Evolutionary conservation across 257 asterid genomes (phyloP).

Genomic region (Galeopsis tetrahit): DNA sequence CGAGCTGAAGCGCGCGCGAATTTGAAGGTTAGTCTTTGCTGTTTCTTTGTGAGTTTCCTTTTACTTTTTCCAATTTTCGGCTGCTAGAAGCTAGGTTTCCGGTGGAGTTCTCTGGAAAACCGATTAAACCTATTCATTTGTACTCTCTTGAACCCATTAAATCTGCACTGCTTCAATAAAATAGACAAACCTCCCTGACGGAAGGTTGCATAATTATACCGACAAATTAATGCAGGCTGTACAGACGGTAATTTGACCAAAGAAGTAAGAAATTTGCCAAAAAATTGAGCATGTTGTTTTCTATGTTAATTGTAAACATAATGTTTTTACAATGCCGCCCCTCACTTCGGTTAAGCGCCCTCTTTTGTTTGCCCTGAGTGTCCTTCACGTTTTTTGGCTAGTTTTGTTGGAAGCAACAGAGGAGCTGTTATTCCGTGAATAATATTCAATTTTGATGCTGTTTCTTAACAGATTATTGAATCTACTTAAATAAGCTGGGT

Average conservation of each 20-base stretch:
- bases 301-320: not conserved
- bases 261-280: not conserved
- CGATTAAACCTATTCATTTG: not conserved
- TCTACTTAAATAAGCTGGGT: constrained; percentile 13
- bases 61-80: not conserved
- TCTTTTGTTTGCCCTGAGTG: not conserved
- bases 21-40: not conserved
- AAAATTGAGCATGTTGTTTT: not conserved
- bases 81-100: not conserved
- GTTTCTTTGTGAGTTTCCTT: not conserved
- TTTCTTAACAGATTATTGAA: constrained; percentile 12
- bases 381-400: not conserved
- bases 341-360: not conserved
- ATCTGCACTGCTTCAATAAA: not conserved
- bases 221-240: not conserved
- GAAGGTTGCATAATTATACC: not conserved
- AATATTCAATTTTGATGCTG: not conserved
- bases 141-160: not conserved
- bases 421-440: constrained; percentile 9
- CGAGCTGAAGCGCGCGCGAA: constrained; percentile 5
- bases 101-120: not conserved
- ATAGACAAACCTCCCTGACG: too few species aligned
- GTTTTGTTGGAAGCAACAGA: not conserved
- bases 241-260: not conserved
- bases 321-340: not conserved